A percentile compares a stretch with the other conserved stretches of the same genome.
phyloP scores from a whole-genome alignment of 352 stramenopile genomes.

The Hyaloperonospora brassicae region DNA sequence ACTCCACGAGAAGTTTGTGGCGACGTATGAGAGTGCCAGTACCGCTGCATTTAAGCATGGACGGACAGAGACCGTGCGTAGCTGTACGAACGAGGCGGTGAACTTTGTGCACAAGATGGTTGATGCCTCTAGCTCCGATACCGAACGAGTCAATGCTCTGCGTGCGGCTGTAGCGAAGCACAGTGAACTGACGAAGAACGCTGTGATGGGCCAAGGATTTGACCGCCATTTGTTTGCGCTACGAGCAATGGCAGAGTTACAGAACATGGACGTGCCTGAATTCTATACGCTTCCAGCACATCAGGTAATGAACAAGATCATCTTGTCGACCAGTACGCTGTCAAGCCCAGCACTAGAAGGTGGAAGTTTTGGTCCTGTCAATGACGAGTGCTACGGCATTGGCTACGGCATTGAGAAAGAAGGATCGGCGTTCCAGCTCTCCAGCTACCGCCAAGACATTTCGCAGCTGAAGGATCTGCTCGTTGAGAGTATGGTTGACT shows the following conservation, averaged over 20 bases:
- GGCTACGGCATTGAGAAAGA: conserved; percentile 84
- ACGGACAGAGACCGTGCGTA: conserved; percentile 85
- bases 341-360: conserved; percentile 77
- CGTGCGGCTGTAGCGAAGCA: conserved; percentile 79
- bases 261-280: conserved; percentile 49
- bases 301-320: conserved; percentile 82
- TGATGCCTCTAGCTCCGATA: conserved; percentile 35
- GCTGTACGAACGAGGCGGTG: conserved; percentile 81
- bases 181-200: conserved; percentile 84
- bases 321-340: conserved; percentile 87
- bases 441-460: conserved; percentile 74
- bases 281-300: conserved; percentile 78
- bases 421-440: conserved; percentile 79
- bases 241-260: conserved; percentile 56
- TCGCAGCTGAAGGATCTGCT: conserved; percentile 65
- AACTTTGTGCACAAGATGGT: conserved; percentile 70
- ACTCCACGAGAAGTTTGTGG: conserved; percentile 69
- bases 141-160: conserved; percentile 58
- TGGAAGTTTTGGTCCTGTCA: conserved; percentile 86
- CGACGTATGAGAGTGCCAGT: conserved; percentile 85
- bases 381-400: conserved; percentile 85
- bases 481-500: conserved; percentile 61
- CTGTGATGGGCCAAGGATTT: conserved; percentile 86
- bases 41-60: conserved; percentile 89
- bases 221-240: conserved; percentile 84